phyloP scores from a whole-genome alignment of 768 basidiomycete genomes.

The Boletus edulis region DNA sequence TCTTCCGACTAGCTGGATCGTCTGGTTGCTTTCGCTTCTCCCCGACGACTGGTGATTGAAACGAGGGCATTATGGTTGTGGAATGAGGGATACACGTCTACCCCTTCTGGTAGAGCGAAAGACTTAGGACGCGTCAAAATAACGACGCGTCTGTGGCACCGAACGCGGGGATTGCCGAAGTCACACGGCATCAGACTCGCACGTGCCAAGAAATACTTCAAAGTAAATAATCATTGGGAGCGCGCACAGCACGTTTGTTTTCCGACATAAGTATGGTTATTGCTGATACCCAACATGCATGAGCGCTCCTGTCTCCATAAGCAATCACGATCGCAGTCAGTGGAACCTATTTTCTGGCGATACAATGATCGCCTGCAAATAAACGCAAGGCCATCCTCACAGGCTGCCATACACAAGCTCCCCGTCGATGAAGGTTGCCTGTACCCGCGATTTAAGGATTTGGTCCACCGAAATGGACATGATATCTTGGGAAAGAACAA shows the following conservation, averaged over 20 bases:
- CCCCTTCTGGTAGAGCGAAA: not conserved
- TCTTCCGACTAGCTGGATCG: constrained; percentile 28
- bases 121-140: constrained; percentile 1
- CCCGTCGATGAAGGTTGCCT: constrained; percentile 81
- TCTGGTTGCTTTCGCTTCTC: constrained; percentile 30
- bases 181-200: not conserved
- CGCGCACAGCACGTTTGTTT: too few species aligned
- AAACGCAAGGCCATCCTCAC: constrained; percentile 11
- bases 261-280: too few species aligned
- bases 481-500: constrained; percentile 81
- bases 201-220: too few species aligned
- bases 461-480: constrained; percentile 58
- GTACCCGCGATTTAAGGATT: constrained; percentile 66
- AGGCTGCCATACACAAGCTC: constrained; percentile 42
- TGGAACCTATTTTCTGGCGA: not conserved
- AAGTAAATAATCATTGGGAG: too few species aligned
- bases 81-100: not conserved
- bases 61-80: constrained; percentile 19
- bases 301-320: too few species aligned
- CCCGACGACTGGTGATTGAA: constrained; percentile 16
- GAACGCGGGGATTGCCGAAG: constrained; percentile 11
- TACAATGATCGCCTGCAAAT: not conserved
- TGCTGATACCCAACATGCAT: too few species aligned
- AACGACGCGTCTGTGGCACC: constrained; percentile 25
- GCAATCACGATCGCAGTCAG: not conserved